A percentile compares a stretch with the other conserved stretches of the same genome.
These are phyloP conservation scores for Hymenoscyphus fructigenus DNA, from an alignment of 2,329 filamentous ascomycete species.

Conservation along the genomic window DNA sequence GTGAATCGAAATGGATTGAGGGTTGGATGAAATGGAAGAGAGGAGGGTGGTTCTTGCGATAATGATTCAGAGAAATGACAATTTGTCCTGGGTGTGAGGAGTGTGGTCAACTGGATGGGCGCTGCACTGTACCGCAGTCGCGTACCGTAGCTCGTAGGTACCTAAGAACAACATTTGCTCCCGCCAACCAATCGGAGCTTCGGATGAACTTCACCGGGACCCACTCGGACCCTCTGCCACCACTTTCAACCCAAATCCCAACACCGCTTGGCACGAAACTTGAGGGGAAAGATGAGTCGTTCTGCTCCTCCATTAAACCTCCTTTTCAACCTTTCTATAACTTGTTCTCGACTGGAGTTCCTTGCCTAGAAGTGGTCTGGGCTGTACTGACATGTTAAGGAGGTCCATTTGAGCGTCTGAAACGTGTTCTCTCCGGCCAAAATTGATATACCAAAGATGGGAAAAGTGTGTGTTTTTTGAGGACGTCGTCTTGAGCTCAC, in stretches of 20 bases:
- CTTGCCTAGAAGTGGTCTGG: neutral
- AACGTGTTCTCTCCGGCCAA: neutral
- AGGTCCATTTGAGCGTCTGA: slow-evolving; percentile 1
- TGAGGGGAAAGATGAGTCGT: neutral
- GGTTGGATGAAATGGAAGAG: neutral
- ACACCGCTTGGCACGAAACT: neutral
- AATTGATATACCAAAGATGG: neutral
- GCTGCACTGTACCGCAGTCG: neutral
- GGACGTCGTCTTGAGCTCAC: slow-evolving; percentile 4
- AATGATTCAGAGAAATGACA: neutral
- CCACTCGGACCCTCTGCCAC: neutral
- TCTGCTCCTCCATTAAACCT: neutral
- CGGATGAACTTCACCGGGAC: neutral
- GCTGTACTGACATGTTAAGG: neutral
- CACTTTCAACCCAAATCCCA: neutral
- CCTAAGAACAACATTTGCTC: neutral
- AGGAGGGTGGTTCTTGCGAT: neutral
- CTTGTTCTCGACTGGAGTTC: neutral
- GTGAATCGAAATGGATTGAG: neutral
- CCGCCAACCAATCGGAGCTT: neutral
- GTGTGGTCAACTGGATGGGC: neutral
- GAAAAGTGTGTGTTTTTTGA: slow-evolving; percentile 15
- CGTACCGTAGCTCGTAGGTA: neutral
- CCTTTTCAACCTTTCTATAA: slow-evolving; percentile 6
- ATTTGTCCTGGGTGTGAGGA: neutral